Conservation (phyloP, 2,329 filamentous ascomycete species). For the Fusarium guadeloupense region DNA sequence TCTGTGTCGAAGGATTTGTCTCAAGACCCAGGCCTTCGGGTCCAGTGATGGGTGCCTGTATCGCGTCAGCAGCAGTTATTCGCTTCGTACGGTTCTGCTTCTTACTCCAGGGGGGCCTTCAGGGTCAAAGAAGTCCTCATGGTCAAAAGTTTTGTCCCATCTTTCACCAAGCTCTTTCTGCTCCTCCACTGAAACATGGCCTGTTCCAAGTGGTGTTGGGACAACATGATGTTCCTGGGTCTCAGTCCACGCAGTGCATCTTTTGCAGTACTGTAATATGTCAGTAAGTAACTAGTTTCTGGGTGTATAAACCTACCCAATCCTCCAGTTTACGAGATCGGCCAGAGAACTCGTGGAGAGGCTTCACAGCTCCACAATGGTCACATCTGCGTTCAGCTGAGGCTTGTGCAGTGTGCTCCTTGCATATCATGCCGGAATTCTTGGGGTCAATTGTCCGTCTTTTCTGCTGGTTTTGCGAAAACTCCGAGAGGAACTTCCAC, state of each 20-base stretch:
- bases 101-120: conserved; percentile 35
- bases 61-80: conserved; percentile 5
- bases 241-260: conserved; percentile 50
- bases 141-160: conserved; percentile 24
- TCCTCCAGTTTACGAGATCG: conserved; percentile 41
- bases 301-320: conserved; percentile 40
- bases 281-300: conserved; percentile 1
- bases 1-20: neutral
- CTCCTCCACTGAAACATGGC: conserved; percentile 48
- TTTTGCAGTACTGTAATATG: conserved; percentile 44
- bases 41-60: conserved; percentile 43
- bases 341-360: conserved; percentile 44
- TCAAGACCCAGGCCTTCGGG: conserved; percentile 38
- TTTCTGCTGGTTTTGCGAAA: conserved; percentile 48
- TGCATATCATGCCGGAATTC: conserved; percentile 51
- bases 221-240: conserved; percentile 48
- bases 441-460: conserved; percentile 38
- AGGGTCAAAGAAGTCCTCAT: conserved; percentile 42
- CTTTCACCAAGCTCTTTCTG: neutral
- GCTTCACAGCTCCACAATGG: conserved; percentile 44
- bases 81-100: neutral
- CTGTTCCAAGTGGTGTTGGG: conserved; percentile 45
- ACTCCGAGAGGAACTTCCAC: conserved; percentile 46
- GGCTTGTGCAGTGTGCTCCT: conserved; percentile 44
- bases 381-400: conserved; percentile 45